Evolutionary conservation across 176 grass and related monocot genomes (phyloP).

Genomic region (Rhynchospora breviuscula): DNA sequence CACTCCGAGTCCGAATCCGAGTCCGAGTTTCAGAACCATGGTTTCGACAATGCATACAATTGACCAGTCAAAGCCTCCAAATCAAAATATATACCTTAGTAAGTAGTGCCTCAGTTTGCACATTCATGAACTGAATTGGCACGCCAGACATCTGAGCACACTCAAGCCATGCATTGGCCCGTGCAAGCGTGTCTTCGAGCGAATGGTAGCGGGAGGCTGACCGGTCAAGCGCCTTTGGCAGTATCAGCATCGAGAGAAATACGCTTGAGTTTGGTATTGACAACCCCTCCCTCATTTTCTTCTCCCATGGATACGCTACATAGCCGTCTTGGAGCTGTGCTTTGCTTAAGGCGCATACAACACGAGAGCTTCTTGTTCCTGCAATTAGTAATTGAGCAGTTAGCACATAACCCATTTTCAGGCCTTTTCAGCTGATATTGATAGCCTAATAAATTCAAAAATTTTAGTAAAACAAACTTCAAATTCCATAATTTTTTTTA

Average conservation of each 20-base stretch:
- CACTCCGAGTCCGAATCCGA: too few relatives aligned
- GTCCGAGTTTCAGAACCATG: too few relatives aligned
- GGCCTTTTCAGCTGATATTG: background rate
- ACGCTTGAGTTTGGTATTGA: slow-evolving; percentile 58
- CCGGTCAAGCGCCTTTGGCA: slow-evolving; percentile 61
- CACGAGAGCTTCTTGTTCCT: slow-evolving; percentile 76
- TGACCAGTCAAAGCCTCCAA: background rate
- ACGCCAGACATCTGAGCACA: slow-evolving; percentile 56
- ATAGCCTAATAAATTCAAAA: background rate
- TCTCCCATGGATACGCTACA: slow-evolving; percentile 86
- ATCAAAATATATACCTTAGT: slow-evolving; percentile 49
- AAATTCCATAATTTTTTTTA: too few relatives aligned
- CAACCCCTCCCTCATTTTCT: slow-evolving; percentile 81
- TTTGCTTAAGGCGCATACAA: slow-evolving; percentile 77
- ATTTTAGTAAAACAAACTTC: too few relatives aligned
- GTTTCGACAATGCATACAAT: background rate
- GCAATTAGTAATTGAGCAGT: background rate
- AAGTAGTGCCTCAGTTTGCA: slow-evolving; percentile 90
- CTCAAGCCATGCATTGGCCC: slow-evolving; percentile 76
- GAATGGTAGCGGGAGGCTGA: slow-evolving; percentile 61
- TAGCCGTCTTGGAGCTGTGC: slow-evolving; percentile 91
- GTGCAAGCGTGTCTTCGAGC: slow-evolving; percentile 78
- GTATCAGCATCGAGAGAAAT: slow-evolving; percentile 81
- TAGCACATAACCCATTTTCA: background rate
- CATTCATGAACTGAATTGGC: slow-evolving; percentile 73